Base-by-base conservation (phyloP, 306 rosid genomes). In the Glycine latifolia region DNA sequence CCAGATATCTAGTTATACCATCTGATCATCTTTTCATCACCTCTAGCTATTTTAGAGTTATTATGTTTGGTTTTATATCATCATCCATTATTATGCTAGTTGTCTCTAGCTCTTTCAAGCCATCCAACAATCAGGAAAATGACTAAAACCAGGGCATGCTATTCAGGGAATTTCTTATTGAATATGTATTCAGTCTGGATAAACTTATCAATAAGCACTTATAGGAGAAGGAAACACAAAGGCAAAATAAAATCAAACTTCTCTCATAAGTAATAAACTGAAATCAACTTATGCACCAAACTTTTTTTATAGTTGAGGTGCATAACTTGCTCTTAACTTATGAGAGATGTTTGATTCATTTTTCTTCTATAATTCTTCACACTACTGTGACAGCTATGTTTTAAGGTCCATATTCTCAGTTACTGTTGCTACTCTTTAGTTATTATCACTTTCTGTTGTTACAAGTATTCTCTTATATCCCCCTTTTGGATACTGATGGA, bases 401-500 rank as follows among this genome's bases (percentile, higher is more conserved):
- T 66, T 53, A 69, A 43, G 3, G 49, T 54, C 41, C 7, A 31
- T 70, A 81, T 73, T 74, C 60, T 66, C 67, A 39, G 62, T 31
- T 52, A 37, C 37, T 35, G 55, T 20, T 53, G 39, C 31, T 74
- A 15, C 67, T 54, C 44, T 50, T 82, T 66, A 61, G 60, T 37
- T 46, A 73, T 41, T 43, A 49, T 71, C 47, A 41, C 53, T 14
- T 7, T 73, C 50, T 66, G 54, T 56, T 61, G 11, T 76, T 69
- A 50, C 52, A 59, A 61, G 56, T 54, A 33, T 76, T 77, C 54
- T 35, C n/a, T 50, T 81, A 41, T 76, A 41, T 33, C 67, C 71
- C 39, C 47, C 58, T 67, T 75, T 11, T 66, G 56, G 71, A 17
- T 67, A 58, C 71, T 86, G 37, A 77, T 35, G 16, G 37, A 78